phyloP scores from a whole-genome alignment of 2,329 filamentous ascomycete genomes.

The Teratosphaeria viscida region DNA sequence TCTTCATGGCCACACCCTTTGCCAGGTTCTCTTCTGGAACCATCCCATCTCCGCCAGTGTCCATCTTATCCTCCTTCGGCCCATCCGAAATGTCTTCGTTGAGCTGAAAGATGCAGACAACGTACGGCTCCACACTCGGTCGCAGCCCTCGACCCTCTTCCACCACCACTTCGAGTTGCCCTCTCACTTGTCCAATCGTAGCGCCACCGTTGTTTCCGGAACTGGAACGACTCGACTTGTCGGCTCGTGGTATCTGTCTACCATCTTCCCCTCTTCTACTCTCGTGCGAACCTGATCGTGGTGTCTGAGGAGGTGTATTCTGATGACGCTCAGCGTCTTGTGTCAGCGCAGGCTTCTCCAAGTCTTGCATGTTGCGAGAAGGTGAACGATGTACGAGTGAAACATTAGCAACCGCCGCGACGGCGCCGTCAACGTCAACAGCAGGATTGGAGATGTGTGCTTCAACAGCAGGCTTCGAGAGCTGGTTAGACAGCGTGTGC shows the following conservation, averaged over 20 bases:
- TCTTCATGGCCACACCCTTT: constrained; percentile 39
- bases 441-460: constrained; percentile 62
- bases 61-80: constrained; percentile 52
- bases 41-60: constrained; percentile 19
- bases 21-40: constrained; percentile 49
- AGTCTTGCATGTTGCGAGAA: constrained; percentile 48
- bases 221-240: constrained; percentile 24
- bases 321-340: constrained; percentile 58
- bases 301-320: constrained; percentile 87
- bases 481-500: constrained; percentile 39
- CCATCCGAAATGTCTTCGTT: constrained; percentile 92
- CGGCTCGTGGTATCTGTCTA: constrained; percentile 26
- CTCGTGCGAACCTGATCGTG: constrained; percentile 70
- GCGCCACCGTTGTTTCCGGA: constrained; percentile 30
- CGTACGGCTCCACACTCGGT: constrained; percentile 80
- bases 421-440: constrained; percentile 44
- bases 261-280: constrained; percentile 24
- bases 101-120: constrained; percentile 92
- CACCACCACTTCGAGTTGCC: constrained; percentile 83
- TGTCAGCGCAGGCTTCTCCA: constrained; percentile 67
- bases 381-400: constrained; percentile 34
- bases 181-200: constrained; percentile 62
- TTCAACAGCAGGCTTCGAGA: constrained; percentile 54
- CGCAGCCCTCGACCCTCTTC: constrained; percentile 72
- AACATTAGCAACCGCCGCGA: constrained; percentile 32